These are phyloP conservation scores for Capsella bursapastoris DNA, from an alignment of 345 rosid species.

Conservation along the genomic window DNA sequence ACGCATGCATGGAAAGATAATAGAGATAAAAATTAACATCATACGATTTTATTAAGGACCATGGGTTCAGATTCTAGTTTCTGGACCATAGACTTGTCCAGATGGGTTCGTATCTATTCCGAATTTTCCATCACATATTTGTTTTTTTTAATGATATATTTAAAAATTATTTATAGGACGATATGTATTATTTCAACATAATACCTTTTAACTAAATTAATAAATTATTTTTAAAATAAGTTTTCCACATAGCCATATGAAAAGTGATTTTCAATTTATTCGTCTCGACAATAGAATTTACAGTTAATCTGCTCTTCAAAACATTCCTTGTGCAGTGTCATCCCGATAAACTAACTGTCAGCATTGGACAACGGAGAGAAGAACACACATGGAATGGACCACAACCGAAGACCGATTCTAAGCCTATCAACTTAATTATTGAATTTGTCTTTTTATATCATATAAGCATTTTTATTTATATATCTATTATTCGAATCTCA, in stretches of 20 bases:
- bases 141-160: too few species aligned
- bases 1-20: slow-evolving; percentile 30
- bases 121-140: neutral
- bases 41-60: neutral
- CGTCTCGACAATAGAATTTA: neutral
- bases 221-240: neutral
- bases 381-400: neutral
- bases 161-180: neutral
- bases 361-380: neutral
- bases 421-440: neutral
- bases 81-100: neutral
- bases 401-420: neutral
- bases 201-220: too few species aligned
- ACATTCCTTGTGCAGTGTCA: neutral
- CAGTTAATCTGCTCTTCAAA: neutral
- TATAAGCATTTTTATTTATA: neutral
- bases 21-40: neutral
- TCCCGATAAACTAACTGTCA: neutral
- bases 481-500: neutral
- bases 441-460: neutral
- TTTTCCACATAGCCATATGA: neutral
- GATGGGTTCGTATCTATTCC: neutral
- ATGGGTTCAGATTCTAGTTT: neutral
- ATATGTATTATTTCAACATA: neutral
- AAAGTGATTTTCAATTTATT: too few species aligned